Conservation (phyloP, 345 rosid genomes). For the Linum usitatissimum region DNA sequence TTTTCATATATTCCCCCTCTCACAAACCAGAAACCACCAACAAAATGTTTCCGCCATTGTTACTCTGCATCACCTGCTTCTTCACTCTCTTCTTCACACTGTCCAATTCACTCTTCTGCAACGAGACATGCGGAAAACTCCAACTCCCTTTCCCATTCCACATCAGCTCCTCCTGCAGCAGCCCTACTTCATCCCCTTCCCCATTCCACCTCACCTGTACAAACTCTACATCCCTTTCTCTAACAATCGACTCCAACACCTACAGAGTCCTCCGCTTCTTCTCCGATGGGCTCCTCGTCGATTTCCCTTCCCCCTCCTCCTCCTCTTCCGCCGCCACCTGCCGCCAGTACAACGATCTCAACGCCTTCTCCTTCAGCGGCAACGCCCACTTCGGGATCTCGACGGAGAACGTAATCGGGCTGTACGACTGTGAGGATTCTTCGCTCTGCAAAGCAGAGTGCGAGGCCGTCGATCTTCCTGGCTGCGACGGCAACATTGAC, state of each 20-base stretch:
- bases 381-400: slow-evolving; percentile 48
- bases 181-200: slow-evolving; percentile 18
- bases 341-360: slow-evolving; percentile 56
- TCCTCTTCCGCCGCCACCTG: slow-evolving; percentile 26
- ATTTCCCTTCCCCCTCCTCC: slow-evolving; percentile 30
- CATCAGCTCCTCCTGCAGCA: slow-evolving; percentile 33
- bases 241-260: slow-evolving; percentile 33
- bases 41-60: slow-evolving; percentile 23
- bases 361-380: slow-evolving; percentile 37
- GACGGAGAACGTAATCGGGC: slow-evolving; percentile 52
- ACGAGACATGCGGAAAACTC: slow-evolving; percentile 46
- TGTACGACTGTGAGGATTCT: slow-evolving; percentile 81
- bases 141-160: slow-evolving; percentile 57
- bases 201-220: slow-evolving; percentile 47
- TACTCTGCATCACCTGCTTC: slow-evolving; percentile 28
- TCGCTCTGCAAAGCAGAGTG: slow-evolving; percentile 63
- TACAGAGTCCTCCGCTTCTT: slow-evolving; percentile 54
- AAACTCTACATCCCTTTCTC: slow-evolving; percentile 47
- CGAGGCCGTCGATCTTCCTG: slow-evolving; percentile 50
- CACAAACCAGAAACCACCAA: slow-evolving; percentile 4
- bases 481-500: slow-evolving; percentile 40
- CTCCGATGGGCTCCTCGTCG: slow-evolving; percentile 59
- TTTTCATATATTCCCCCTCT: not conserved
- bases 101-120: slow-evolving; percentile 23
- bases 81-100: slow-evolving; percentile 22